A percentile compares a stretch with the other conserved stretches of the same genome.
phyloP scores from a whole-genome alignment of 352 stramenopile species.

The Thalassiosira exigua region DNA sequence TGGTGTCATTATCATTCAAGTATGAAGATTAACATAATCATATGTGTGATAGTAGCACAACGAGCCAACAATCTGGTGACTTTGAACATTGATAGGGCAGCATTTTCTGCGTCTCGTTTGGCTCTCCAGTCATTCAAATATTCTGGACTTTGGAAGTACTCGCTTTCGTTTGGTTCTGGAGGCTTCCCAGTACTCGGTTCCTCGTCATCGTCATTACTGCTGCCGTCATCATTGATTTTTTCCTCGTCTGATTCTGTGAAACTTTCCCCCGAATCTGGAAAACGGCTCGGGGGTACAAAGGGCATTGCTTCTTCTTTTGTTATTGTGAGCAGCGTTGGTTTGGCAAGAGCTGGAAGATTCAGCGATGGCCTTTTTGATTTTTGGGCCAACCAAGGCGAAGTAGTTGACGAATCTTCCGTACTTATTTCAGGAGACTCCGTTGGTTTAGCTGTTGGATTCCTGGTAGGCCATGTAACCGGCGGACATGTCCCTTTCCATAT shows the following conservation, averaged over 20 bases:
- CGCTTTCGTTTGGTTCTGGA: neutral
- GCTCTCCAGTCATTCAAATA: constrained; percentile 32
- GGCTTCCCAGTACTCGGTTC: constrained; percentile 1
- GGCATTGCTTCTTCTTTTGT: constrained; percentile 31
- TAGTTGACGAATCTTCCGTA: neutral
- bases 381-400: neutral
- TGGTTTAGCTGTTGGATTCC: constrained; percentile 21
- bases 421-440: neutral
- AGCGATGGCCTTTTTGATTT: neutral
- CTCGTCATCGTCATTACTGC: constrained; percentile 17
- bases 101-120: constrained; percentile 4
- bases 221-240: constrained; percentile 11
- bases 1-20: too few species aligned
- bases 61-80: too few species aligned
- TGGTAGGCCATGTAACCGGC: constrained; percentile 31
- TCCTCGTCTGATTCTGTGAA: constrained; percentile 30
- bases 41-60: too few species aligned
- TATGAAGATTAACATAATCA: too few species aligned
- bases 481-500: constrained; percentile 52
- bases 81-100: too few species aligned
- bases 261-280: constrained; percentile 15
- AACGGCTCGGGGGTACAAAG: constrained; percentile 23
- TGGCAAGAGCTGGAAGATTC: neutral
- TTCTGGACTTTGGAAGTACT: constrained; percentile 12
- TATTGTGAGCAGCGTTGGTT: neutral